A percentile compares a stretch with the other conserved stretches of the same genome.
phyloP scores from a whole-genome alignment of 164 flowering plant genomes.

The Chloranthus sessilifolius region DNA sequence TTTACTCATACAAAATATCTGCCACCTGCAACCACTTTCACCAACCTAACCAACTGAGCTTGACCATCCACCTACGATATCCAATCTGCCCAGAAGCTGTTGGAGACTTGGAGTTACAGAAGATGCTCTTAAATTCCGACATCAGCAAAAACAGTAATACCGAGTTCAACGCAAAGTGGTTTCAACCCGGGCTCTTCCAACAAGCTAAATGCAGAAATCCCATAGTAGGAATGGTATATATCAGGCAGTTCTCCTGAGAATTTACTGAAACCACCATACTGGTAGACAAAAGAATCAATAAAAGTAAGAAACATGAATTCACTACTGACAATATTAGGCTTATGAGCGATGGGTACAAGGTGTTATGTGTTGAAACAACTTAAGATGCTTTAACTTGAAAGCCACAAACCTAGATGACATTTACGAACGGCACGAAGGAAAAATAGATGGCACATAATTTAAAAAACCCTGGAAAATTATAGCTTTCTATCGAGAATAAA shows the following conservation, averaged over 20 bases:
- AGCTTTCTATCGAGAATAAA: no score
- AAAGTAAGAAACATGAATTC: not conserved
- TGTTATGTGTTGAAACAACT: no score
- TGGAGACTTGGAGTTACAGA: not conserved
- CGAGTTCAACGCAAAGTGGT: slow-evolving; percentile 59
- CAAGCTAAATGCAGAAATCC: slow-evolving; percentile 73
- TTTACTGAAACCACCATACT: slow-evolving; percentile 96
- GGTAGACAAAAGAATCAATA: slow-evolving; percentile 15
- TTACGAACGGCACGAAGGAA: no score
- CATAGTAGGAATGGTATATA: slow-evolving; percentile 84
- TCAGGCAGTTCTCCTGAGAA: slow-evolving; percentile 69
- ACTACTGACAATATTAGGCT: not conserved
- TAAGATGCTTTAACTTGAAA: no score
- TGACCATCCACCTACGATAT: not conserved
- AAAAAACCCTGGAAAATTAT: no score
- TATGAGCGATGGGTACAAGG: no score
- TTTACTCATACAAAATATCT: no score
- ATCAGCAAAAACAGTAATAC: slow-evolving; percentile 44
- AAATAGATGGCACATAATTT: no score
- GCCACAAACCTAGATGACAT: no score
- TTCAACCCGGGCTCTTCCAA: slow-evolving; percentile 69
- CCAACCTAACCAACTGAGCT: not conserved
- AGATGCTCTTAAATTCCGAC: slow-evolving; percentile 24
- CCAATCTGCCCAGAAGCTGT: not conserved
- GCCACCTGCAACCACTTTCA: not conserved